Base-by-base conservation (phyloP, 768 basidiomycete genomes). In the Lentinus tigrinus region DNA sequence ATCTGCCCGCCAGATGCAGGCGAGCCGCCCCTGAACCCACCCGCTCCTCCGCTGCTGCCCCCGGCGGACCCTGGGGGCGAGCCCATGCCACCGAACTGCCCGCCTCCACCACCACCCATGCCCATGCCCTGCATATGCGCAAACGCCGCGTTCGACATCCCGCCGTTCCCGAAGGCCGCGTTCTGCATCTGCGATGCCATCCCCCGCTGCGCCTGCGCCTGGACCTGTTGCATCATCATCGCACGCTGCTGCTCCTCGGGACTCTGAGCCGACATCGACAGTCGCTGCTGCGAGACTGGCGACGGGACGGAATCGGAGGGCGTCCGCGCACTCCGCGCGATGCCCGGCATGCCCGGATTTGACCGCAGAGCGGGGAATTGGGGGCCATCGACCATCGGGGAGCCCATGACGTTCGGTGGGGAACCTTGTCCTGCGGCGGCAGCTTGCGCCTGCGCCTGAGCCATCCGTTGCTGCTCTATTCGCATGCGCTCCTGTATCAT, bases 271-370 rank as follows among this genome's bases (percentile, higher is more conserved):
- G 75, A 85, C 72, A 34, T 83, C 80, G 51, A 82, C 76, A 28
- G 78, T 74, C 24, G 69, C 4, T 70, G 67, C 42, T 75, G 72
- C 24, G 76, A 75, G n/a, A 61, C 74, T 1, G 78, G 78, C 2
- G 78, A 80, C 54, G 75, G 74, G 2, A 76, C 74, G 36, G 78
- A 75, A 58, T 91, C 89, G 17, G 87, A 84, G n/a, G 89, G 89
- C 40, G 89, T 90, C 54, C 88, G 79, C 49, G 83, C 81, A 63
- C 85, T 89, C 64, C 89, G 77, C 21, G 89, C 87, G 52, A 91
- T 91, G 13, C 88, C 88, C 0, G 87, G 88, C 52, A 90, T 85
- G 21, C 81, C 70, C 40, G 78, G 73, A 66, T 83, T 86, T 40
- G 85, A 85, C 19, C 84, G 77, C 28, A 86, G 71, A 5, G 77